Percentiles rank a stretch among this genome's conserved stretches.
These are phyloP conservation scores for Lichina pygmaea DNA, from an alignment of 495 filamentous ascomycete genomes.

Conservation along the genomic window DNA sequence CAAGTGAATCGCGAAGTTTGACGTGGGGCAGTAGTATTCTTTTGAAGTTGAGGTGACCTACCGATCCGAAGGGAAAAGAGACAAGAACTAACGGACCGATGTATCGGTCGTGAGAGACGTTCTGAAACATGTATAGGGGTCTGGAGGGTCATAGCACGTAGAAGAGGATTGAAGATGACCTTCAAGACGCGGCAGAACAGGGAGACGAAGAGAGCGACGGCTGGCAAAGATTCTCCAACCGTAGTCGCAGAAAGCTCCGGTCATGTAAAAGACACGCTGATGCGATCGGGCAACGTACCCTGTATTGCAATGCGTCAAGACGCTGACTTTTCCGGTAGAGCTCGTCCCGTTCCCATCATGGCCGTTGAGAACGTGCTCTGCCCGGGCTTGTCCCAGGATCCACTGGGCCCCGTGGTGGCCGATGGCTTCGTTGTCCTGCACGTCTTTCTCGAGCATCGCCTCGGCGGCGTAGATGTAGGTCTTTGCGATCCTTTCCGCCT, in stretches of 20 bases:
- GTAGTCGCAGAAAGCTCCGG: background rate
- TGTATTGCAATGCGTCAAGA: conserved; percentile 93
- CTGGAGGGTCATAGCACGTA: no score
- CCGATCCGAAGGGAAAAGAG: no score
- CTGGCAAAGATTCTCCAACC: background rate
- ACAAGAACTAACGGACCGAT: no score
- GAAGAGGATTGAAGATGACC: no score
- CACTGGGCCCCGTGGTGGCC: conserved; percentile 63
- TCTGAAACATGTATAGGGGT: no score
- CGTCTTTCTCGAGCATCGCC: conserved; percentile 65
- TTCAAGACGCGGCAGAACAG: background rate
- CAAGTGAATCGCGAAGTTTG: no score
- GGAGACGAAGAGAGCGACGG: background rate
- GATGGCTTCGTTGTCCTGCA: conserved; percentile 62
- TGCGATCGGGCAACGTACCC: conserved; percentile 22
- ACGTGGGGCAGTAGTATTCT: no score
- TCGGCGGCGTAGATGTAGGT: conserved; percentile 59
- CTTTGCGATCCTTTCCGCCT: conserved; percentile 7
- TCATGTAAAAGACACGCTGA: background rate
- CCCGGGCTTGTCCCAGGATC: conserved; percentile 24
- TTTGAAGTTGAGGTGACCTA: no score
- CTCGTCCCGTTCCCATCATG: conserved; percentile 5
- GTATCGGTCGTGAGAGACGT: no score
- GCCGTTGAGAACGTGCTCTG: background rate
- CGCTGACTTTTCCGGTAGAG: conserved; percentile 24